Conservation (phyloP, 2,329 filamentous ascomycete species). For the Emericellopsis atlantica region DNA sequence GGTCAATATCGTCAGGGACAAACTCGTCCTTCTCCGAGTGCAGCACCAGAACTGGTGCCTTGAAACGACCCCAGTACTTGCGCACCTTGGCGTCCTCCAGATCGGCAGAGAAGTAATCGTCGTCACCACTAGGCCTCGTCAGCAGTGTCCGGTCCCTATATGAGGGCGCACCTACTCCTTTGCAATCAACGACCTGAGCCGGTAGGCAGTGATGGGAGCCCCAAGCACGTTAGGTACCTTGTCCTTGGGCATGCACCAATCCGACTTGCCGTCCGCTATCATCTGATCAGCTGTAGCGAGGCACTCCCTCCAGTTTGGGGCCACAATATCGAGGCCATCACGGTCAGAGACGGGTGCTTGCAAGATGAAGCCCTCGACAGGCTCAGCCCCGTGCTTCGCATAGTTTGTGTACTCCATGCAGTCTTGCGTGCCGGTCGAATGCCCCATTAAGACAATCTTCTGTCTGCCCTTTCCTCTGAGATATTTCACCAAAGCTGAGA, state of each 20-base stretch:
- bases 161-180: slow-evolving; percentile 33
- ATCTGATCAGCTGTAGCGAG: slow-evolving; percentile 38
- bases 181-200: slow-evolving; percentile 35
- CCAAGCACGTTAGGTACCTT: slow-evolving; percentile 25
- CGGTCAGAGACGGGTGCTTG: slow-evolving; percentile 73
- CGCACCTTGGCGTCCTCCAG: slow-evolving; percentile 42
- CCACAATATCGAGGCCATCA: slow-evolving; percentile 41
- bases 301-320: slow-evolving; percentile 30
- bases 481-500: slow-evolving; percentile 38
- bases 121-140: slow-evolving; percentile 43
- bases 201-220: slow-evolving; percentile 37
- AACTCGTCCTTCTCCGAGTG: slow-evolving; percentile 55
- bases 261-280: slow-evolving; percentile 38
- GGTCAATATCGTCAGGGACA: slow-evolving; percentile 46
- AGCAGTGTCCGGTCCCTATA: not conserved
- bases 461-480: slow-evolving; percentile 35
- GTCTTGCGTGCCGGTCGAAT: slow-evolving; percentile 44
- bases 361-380: slow-evolving; percentile 64
- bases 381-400: slow-evolving; percentile 26
- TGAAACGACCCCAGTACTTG: slow-evolving; percentile 53
- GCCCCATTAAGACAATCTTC: slow-evolving; percentile 42
- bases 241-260: slow-evolving; percentile 40
- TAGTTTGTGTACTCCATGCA: slow-evolving; percentile 41
- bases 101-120: slow-evolving; percentile 83
- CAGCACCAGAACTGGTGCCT: slow-evolving; percentile 48